Percentiles rank a stretch among this genome's conserved stretches.
Conservation (phyloP, 768 basidiomycete genomes). For the Phaeolepiota aurea region DNA sequence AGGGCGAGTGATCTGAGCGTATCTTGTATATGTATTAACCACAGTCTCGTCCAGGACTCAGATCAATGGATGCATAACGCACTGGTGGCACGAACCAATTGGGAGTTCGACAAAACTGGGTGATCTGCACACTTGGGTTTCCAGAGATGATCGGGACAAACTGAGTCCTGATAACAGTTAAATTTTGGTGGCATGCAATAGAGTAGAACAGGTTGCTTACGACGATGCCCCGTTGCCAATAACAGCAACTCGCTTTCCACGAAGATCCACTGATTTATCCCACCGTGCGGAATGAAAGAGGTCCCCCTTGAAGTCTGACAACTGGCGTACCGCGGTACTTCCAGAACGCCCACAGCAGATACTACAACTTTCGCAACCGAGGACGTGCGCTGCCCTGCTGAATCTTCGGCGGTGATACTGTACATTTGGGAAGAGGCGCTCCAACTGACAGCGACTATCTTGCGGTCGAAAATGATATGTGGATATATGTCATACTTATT, state of each 20-base stretch:
- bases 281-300: conserved; percentile 49
- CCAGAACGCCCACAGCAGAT: conserved; percentile 28
- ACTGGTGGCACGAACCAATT: conserved; percentile 42
- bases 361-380: conserved; percentile 26
- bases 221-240: conserved; percentile 53
- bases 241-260: conserved; percentile 42
- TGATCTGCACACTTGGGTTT: conserved; percentile 28
- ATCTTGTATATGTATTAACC: no score
- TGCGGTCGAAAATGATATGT: conserved; percentile 6
- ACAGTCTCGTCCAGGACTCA: no score
- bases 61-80: no score
- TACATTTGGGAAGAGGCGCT: conserved; percentile 9
- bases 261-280: conserved; percentile 21
- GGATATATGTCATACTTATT: conserved; percentile 31
- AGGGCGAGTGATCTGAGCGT: conserved; percentile 9
- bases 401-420: not conserved
- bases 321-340: conserved; percentile 29
- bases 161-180: conserved; percentile 32
- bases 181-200: not conserved
- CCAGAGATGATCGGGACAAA: conserved; percentile 35
- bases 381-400: not conserved
- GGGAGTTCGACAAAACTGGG: conserved; percentile 42
- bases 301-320: conserved; percentile 35
- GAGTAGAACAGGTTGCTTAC: conserved; percentile 20
- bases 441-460: conserved; percentile 40